These are phyloP conservation scores for Auricularia sp. DNA, from an alignment of 768 basidiomycete species.

Conservation along the genomic window DNA sequence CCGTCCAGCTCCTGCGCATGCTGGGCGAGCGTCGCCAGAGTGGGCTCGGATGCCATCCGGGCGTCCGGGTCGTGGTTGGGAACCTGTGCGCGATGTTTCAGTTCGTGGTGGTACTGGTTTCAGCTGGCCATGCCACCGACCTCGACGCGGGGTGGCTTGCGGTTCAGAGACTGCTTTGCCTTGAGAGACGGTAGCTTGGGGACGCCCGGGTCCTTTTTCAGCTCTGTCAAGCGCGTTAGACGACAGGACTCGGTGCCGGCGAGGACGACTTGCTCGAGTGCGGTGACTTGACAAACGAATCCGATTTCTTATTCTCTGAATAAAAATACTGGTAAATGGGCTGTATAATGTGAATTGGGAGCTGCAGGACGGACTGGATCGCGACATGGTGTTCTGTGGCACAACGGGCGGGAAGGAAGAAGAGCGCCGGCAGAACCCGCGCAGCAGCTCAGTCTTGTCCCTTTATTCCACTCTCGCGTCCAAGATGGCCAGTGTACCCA, in stretches of 20 bases:
- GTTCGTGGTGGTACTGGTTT: neutral
- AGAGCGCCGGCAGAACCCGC: neutral
- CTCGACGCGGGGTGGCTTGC: constrained; percentile 11
- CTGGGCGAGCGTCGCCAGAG: constrained; percentile 49
- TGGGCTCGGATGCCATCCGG: constrained; percentile 67
- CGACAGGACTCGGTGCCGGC: neutral
- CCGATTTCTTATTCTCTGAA: neutral
- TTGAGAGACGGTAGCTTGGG: constrained; percentile 74
- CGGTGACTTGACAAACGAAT: neutral
- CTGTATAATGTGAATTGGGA: neutral
- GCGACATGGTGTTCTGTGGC: neutral
- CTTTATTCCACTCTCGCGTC: neutral
- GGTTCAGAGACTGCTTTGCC: constrained; percentile 22
- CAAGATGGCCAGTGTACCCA: neutral
- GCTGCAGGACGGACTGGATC: neutral
- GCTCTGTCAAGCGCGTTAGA: constrained; percentile 33
- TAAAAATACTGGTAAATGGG: neutral
- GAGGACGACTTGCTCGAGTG: neutral
- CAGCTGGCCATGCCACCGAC: neutral
- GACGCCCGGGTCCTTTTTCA: constrained; percentile 85
- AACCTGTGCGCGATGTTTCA: neutral
- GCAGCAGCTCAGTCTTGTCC: neutral
- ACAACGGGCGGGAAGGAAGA: neutral
- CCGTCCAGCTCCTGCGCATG: constrained; percentile 25
- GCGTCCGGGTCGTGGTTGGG: constrained; percentile 40